Base-by-base conservation (phyloP, 2,329 filamentous ascomycete species). In the Alternaria ethzedia region DNA sequence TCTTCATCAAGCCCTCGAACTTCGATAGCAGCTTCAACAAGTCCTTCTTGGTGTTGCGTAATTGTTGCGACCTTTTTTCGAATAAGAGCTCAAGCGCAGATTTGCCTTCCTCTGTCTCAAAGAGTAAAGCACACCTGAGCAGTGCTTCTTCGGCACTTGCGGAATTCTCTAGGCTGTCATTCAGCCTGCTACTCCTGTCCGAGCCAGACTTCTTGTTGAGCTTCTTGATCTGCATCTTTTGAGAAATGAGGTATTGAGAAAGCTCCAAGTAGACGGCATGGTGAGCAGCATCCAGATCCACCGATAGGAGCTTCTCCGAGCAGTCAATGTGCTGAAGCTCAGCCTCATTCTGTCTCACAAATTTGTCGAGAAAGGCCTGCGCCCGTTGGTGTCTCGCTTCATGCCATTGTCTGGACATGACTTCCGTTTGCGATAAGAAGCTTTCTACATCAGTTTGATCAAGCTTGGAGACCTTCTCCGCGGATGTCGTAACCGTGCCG, bases 201-300 rank as follows among this genome's bases (percentile, higher is more conserved):
- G 79, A 77, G 6, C 73, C 70, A 0, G 73, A 75, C 23, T 77
- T 80, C 11, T 65, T 70, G n/a, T 76, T 79, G 0, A 75, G 71
- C 60, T 78, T 82, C 54, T 76, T 81, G 2, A 80, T 80, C 30
- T 81, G 78, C 79, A 88, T 86, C 26, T 84, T 83, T 6, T 83
- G 80, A 0, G 84, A 81, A 50, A 84, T 84, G 2, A 89, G 69
- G 47, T 86, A 83, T 59, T 87, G 83, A 5, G 85, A 84, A 0
- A 88, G 76, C 67, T 89, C 86, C 0, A 85, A 77, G 68, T 90
- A 90, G 1, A 86, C 75, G 1, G 82, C 82, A 26, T 80, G 79
- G 64, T 90, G 87, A 0, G 80, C 82, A 1, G 83, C 73, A 6
- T 82, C 79, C 3, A 86, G 78, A 0, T 75, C 65, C 2, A 87